phyloP scores from a whole-genome alignment of 1,139 yeast species.

The Waltiozyma sp. region DNA sequence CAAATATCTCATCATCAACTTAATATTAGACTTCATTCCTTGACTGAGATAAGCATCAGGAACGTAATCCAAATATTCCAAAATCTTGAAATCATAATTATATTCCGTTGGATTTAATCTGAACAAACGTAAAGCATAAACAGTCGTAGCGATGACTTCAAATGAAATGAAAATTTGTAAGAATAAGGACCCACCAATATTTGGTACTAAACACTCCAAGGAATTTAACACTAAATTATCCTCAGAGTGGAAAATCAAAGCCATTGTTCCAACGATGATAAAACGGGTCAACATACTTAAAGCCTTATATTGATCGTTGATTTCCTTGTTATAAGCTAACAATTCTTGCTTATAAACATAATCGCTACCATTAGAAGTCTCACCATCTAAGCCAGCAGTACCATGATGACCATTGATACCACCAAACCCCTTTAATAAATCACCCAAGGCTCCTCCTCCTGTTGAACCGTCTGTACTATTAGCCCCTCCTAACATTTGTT shows the following conservation, averaged over 20 bases:
- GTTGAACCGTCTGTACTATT: neutral
- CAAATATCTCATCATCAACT: constrained; percentile 23
- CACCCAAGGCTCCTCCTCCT: neutral
- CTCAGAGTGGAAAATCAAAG: constrained; percentile 3
- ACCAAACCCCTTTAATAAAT: neutral
- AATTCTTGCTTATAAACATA: constrained; percentile 9
- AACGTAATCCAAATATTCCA: constrained; percentile 13
- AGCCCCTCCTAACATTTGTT: constrained; percentile 1
- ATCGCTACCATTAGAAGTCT: neutral
- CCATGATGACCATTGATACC: neutral
- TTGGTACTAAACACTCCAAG: neutral
- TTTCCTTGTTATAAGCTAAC: constrained; percentile 10
- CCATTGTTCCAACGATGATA: constrained; percentile 6
- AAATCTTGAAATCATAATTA: constrained; percentile 15
- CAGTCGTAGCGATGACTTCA: constrained; percentile 24
- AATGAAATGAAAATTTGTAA: constrained; percentile 26
- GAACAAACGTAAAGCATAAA: constrained; percentile 20
- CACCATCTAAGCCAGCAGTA: neutral
- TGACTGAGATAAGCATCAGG: constrained; percentile 19
- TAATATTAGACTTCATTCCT: constrained; percentile 14
- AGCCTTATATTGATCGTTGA: constrained; percentile 14
- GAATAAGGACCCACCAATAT: constrained; percentile 14
- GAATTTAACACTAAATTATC: neutral
- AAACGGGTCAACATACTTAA: constrained; percentile 14
- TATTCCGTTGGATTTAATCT: constrained; percentile 19